Percentiles rank a stretch among this genome's conserved stretches.
Conservation (phyloP, 192 early-diverging fungal genomes). For the Spizellomyces sp. region DNA sequence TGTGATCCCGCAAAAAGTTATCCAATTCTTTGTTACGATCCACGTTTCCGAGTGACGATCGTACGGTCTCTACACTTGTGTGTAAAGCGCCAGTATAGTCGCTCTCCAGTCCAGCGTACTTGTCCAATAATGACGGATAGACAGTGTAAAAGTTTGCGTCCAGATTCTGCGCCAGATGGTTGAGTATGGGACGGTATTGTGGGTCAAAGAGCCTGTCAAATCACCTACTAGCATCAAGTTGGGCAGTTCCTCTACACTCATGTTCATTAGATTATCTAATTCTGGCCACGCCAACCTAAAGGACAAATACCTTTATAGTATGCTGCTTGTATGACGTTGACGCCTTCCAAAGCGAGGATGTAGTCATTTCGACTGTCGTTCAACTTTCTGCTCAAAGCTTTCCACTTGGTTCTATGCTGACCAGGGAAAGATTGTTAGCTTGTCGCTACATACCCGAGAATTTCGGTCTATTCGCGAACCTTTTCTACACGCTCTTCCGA, state of each 20-base stretch:
- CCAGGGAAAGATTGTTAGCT: too few species aligned
- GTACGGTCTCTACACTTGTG: constrained; percentile 23
- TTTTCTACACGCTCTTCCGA: constrained; percentile 45
- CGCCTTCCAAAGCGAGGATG: constrained; percentile 40
- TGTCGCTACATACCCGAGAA: background rate
- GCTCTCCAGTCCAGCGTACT: constrained; percentile 34
- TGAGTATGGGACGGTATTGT: background rate
- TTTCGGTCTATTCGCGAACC: constrained; percentile 7
- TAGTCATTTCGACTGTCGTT: constrained; percentile 49
- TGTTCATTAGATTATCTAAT: background rate
- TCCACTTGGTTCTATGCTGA: constrained; percentile 40
- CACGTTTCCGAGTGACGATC: constrained; percentile 7
- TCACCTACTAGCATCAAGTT: constrained; percentile 38
- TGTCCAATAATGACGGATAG: constrained; percentile 22
- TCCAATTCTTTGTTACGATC: constrained; percentile 33
- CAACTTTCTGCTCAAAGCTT: constrained; percentile 33
- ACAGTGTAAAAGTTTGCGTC: constrained; percentile 43
- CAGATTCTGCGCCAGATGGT: constrained; percentile 35
- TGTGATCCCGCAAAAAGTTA: constrained; percentile 40
- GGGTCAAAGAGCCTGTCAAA: background rate
- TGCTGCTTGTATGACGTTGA: constrained; percentile 35
- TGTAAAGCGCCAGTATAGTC: constrained; percentile 24
- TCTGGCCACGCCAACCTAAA: background rate
- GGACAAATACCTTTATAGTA: constrained; percentile 36
- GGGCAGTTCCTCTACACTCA: constrained; percentile 38